Base-by-base conservation (phyloP, 1,284 basidiomycete genomes). In the Fomitopsis betulina region DNA sequence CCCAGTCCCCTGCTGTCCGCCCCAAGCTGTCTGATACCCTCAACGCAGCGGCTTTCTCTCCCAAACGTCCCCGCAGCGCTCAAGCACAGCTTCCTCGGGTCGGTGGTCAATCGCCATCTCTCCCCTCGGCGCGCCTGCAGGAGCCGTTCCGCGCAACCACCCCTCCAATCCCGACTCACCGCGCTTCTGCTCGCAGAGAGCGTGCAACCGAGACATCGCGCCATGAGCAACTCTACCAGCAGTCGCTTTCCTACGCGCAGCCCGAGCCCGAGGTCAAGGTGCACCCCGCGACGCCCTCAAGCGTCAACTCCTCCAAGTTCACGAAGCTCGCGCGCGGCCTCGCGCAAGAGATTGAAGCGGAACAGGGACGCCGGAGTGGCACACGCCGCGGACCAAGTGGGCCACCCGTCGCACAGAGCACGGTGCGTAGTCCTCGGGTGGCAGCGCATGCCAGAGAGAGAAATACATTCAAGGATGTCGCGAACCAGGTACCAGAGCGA, bases 1-100 rank as follows among this genome's bases (percentile, higher is more conserved):
- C 64, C n/a, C 62, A 67, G 51, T 62, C 63, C 38, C 58, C 54
- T 4, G 60, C 63, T 54, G 64, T 78, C 10, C 79, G 85, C 47
- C 84, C 85, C 6, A 86, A 82, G 65, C 76, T 91, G 27, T 77
- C 85, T 1, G 87, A 90, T 63, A 81, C 86, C 3, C 77, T 91
- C 10, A 78, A 81, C 23, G 80, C 81, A 30, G 79, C 85, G 38
- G 79, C 83, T 0, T 87, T 89, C 69, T 89, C 87, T 13, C 87
- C 87, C 3, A 85, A 85, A 66, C 80, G 87, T 12, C 89, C 87
- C 0, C 81, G 85, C 13, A 81, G 72, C 58, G 74, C 76, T 4
- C 81, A 77, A 35, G 63, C 66, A 65, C 58, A 51, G 45, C 13
- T 68, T 63, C 58, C 63, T 60, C 54, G 30, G 23, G 23, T 30